Base-by-base conservation (phyloP, 1,139 yeast species). In the Yamadazyma siamensis region DNA sequence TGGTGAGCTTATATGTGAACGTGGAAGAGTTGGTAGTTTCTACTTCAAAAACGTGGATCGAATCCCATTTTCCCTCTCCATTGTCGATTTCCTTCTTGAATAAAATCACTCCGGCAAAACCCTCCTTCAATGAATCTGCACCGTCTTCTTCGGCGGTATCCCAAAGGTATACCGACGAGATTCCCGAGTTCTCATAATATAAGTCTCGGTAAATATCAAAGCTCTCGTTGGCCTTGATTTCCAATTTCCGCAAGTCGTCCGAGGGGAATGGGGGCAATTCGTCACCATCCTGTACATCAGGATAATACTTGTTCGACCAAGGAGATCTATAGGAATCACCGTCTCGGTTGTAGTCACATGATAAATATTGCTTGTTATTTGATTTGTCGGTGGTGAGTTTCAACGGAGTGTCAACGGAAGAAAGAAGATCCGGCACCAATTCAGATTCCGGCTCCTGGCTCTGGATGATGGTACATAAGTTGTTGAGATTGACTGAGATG, bases 291-390 rank as follows among this genome's bases (percentile, higher is more conserved):
- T 61, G 50, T 7, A 23, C 16, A 13, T 75, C 53, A 0, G 96
- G 96, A 41, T 72, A 78, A 57, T 85, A 91, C 41, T 73, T 69
- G 52, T 87, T 87, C 18, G 88, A 73, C 89, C 94, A 89, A 3
- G 98, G 98, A 0, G 95, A 85, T 46, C 97, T 72, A 60, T 75
- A 85, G 19, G 91, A 80, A 56, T 91, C 97, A 5, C 95, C 91
- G 50, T 91, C 98, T 43, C 98, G 71, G 57, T 91, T 91, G 56
- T 89, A 91, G 54, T 91, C 98, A 59, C 98, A 91, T 33, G 91
- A 77, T 40, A 91, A 68, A 54, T 70, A 91, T 38, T 75, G 73
- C 54, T 82, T 83, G 13, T 85, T 84, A 6, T 77, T 56, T 34
- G 68, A 56, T 23, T 60, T 49, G 54, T 95, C 91, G 26, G 66